Evolutionary conservation across 1,284 basidiomycete species (phyloP).

Genomic region (Rhodofomes roseus): DNA sequence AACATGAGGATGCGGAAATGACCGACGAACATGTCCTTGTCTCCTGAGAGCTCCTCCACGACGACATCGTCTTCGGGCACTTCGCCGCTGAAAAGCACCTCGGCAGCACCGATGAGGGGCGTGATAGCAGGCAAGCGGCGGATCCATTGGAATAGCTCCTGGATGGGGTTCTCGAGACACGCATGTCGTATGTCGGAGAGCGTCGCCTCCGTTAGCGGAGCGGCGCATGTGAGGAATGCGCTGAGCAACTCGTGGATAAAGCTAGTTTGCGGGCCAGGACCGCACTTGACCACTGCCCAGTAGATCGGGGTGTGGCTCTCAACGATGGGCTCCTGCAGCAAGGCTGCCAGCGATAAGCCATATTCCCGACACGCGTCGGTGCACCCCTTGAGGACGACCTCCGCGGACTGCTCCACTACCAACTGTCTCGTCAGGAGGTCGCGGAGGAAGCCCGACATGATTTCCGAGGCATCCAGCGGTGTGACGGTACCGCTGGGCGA

Average conservation of each 20-base stretch:
- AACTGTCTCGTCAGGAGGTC: neutral
- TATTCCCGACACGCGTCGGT: constrained; percentile 39
- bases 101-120: constrained; percentile 49
- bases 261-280: neutral
- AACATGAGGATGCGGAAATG: constrained; percentile 55
- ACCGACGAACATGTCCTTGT: constrained; percentile 50
- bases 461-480: neutral
- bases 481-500: neutral
- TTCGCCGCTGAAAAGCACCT: constrained; percentile 51
- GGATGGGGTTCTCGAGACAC: constrained; percentile 60
- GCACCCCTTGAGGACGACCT: constrained; percentile 16
- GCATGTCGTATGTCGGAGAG: constrained; percentile 59
- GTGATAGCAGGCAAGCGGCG: constrained; percentile 45
- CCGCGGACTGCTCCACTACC: neutral
- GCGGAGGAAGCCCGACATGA: neutral
- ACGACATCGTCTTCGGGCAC: constrained; percentile 50
- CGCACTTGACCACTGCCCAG: constrained; percentile 56
- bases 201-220: constrained; percentile 46
- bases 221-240: constrained; percentile 48
- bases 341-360: constrained; percentile 36
- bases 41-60: constrained; percentile 42
- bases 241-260: constrained; percentile 43
- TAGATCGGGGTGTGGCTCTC: constrained; percentile 63
- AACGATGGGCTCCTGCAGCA: constrained; percentile 58
- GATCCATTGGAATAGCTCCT: constrained; percentile 58